phyloP scores from a whole-genome alignment of 2,329 filamentous ascomycete species.

The Arthrobotrys entomopaga region DNA sequence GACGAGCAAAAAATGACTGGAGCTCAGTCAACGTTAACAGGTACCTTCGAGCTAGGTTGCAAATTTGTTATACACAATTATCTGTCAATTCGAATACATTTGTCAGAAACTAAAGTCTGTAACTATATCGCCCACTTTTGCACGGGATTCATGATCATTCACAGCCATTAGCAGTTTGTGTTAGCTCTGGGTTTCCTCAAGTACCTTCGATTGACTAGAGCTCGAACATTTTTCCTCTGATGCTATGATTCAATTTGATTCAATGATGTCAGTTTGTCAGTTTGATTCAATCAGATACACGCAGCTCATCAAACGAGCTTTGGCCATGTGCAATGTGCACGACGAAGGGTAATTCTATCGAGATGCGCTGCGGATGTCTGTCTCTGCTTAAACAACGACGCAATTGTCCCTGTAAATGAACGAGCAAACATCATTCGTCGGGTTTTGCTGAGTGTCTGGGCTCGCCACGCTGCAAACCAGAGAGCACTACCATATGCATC shows the following conservation, averaged over 20 bases:
- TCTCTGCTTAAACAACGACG: constrained; percentile 48
- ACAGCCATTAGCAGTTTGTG: too few relatives aligned
- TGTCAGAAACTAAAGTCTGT: neutral
- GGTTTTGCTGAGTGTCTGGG: neutral
- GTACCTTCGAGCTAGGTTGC: neutral
- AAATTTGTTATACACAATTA: too few relatives aligned
- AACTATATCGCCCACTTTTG: constrained; percentile 8
- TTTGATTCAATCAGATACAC: constrained; percentile 14
- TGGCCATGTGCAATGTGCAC: neutral
- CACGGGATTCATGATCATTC: constrained; percentile 42
- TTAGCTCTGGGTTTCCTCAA: too few relatives aligned
- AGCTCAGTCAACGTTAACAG: constrained; percentile 33
- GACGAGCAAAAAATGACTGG: constrained; percentile 21
- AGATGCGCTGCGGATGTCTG: constrained; percentile 1
- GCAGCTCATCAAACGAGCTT: neutral
- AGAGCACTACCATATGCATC: constrained; percentile 26
- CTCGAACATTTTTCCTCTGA: too few relatives aligned
- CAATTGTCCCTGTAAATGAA: constrained; percentile 31
- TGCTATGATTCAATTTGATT: constrained; percentile 12
- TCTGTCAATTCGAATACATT: too few relatives aligned
- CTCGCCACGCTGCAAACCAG: neutral
- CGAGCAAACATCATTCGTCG: constrained; percentile 27
- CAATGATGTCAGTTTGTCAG: constrained; percentile 20
- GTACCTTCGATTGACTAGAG: too few relatives aligned
- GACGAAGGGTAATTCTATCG: neutral